A percentile compares a stretch with the other conserved stretches of the same genome.
Conservation (phyloP, 192 early-diverging fungal genomes). For the Phlyctochytrium bullatum region DNA sequence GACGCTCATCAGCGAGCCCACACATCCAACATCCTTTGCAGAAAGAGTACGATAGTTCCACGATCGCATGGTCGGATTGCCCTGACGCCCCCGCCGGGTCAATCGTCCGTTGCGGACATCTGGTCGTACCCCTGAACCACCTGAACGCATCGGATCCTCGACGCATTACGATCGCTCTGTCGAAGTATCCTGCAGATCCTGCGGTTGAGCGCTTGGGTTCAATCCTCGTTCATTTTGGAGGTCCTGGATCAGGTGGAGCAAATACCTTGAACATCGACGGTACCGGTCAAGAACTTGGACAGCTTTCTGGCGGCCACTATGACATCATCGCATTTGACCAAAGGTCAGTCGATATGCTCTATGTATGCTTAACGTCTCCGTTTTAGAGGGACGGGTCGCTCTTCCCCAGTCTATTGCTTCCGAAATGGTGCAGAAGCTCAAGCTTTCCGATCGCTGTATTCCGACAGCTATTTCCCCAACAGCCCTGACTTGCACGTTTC, state of each 20-base stretch:
- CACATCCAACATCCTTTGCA: too few relatives aligned
- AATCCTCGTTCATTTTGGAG: constrained; percentile 25
- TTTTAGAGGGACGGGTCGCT: constrained; percentile 16
- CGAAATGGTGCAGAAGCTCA: too few relatives aligned
- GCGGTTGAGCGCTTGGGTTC: constrained; percentile 4
- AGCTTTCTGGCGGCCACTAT: constrained; percentile 21
- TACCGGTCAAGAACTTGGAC: constrained; percentile 10
- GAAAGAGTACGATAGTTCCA: too few relatives aligned
- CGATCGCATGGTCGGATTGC: too few relatives aligned
- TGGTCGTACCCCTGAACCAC: constrained; percentile 30
- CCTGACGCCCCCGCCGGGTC: not conserved
- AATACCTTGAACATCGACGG: constrained; percentile 21
- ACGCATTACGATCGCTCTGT: constrained; percentile 21
- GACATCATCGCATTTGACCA: constrained; percentile 29
- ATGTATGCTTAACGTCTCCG: too few relatives aligned
- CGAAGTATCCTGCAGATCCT: constrained; percentile 5
- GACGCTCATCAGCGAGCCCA: too few relatives aligned
- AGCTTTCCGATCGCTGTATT: constrained; percentile 3
- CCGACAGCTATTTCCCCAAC: not conserved
- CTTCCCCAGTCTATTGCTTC: constrained; percentile 20
- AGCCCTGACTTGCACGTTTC: not conserved
- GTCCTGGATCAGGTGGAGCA: constrained; percentile 43
- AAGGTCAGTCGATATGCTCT: constrained; percentile 14
- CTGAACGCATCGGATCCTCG: not conserved
- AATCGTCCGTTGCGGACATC: constrained; percentile 3